phyloP scores from a whole-genome alignment of 1,284 basidiomycete species.

The Melampsora larici-populina region DNA sequence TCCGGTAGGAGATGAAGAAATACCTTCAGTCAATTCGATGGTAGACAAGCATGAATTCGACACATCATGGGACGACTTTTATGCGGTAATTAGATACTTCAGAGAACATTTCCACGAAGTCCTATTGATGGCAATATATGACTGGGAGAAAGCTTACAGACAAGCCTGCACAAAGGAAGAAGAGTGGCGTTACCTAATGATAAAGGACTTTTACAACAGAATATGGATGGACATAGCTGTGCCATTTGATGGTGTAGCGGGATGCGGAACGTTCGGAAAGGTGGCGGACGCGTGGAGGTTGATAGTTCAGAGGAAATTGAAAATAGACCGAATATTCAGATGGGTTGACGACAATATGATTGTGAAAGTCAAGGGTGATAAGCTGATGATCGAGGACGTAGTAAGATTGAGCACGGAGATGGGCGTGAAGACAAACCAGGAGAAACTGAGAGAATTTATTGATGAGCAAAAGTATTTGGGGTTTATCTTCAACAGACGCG shows the following conservation, averaged over 20 bases:
- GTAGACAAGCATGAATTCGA: not conserved
- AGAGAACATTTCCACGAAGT: too few relatives aligned
- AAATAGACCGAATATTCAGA: not conserved
- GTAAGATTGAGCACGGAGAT: too few relatives aligned
- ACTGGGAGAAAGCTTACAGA: too few relatives aligned
- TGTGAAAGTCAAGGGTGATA: not conserved
- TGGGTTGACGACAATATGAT: not conserved
- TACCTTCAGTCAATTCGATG: conserved; percentile 3
- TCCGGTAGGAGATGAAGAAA: too few relatives aligned
- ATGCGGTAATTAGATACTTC: conserved; percentile 6
- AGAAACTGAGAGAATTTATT: not conserved
- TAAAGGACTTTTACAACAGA: not conserved
- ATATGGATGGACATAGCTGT: not conserved
- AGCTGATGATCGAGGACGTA: not conserved
- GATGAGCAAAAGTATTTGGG: too few relatives aligned
- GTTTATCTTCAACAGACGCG: too few relatives aligned
- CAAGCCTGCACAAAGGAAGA: too few relatives aligned
- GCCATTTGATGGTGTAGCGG: too few relatives aligned
- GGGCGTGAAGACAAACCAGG: too few relatives aligned
- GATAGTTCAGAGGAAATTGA: not conserved
- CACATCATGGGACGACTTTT: too few relatives aligned
- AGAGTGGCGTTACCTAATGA: conserved; percentile 7
- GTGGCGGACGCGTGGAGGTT: not conserved
- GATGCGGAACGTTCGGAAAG: not conserved
- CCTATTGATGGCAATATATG: not conserved